Base-by-base conservation (phyloP, 495 filamentous ascomycete genomes). In the Penicillium paradoxum region DNA sequence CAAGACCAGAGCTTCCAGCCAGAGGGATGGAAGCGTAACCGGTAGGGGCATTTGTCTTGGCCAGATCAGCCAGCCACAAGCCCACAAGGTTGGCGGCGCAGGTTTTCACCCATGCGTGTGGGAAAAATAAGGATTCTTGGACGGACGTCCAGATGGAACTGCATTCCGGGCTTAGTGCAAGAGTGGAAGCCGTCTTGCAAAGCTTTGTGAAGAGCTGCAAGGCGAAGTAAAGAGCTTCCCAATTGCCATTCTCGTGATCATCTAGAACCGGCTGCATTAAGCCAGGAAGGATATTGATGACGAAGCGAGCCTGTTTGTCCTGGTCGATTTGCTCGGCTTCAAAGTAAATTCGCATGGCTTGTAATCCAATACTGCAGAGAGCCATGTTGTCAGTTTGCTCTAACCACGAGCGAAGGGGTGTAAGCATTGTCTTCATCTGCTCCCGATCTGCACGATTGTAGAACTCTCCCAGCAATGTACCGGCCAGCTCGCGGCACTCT, bases 401-500 rank as follows among this genome's bases (percentile, higher is more conserved):
- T 25, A 90, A 63, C 91, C 91, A 97, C n/a, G 80, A 78, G 46
- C 80, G 81, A 43, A 95, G 68, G 27, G 89, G 76, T 2, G 70
- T 72, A 41, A 90, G 59, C 57, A 95, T 90, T 27, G 78, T 81
- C 54, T 83, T 77, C 56, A 80, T 72, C 37, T 81, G 77, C 57
- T 93, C 89, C 47, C 76, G 76, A 64, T 96, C 86, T 2, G 90
- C 87, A 53, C 87, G 83, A 39, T 83, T 82, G 65, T 93, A 96
- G 43, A 88, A 75, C 62, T 86, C 83, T 59, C 89, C 89, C 37
- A 96, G 71, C 27, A 98, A 68, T 29, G 83, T 81, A 14, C 82
- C 88, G 9, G 90, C 89, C 74, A 93, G 88, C 57, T 89, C 80
- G 21, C 88, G 85, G 66, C 93, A 98, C 51, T 90, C 87, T 10